A percentile compares a stretch with the other conserved stretches of the same genome.
Conservation (phyloP, 23 red algal genomes). For the Agarophyton chilense region DNA sequence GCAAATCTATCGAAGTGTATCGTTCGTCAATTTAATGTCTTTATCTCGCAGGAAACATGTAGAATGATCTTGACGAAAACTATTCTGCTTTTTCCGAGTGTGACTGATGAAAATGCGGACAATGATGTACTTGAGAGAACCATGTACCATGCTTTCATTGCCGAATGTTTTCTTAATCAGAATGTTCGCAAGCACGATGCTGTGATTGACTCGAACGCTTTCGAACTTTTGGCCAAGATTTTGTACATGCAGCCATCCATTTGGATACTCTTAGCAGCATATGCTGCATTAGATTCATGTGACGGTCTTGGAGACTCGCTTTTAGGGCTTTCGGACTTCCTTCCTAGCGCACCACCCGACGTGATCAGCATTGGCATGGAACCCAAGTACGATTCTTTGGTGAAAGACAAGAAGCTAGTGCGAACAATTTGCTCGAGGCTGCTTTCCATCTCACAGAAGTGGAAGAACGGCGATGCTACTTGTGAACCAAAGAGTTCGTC, state of each 20-base stretch:
- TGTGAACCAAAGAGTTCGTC: not conserved
- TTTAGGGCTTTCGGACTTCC: not conserved
- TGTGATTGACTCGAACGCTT: not conserved
- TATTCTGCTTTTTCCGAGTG: not conserved
- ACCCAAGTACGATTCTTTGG: not conserved
- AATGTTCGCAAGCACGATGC: not conserved
- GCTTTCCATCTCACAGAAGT: not conserved
- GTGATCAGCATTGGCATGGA: not conserved
- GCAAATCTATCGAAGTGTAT: not conserved
- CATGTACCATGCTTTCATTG: constrained; percentile 10
- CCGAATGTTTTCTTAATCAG: constrained; percentile 13
- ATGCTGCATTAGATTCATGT: not conserved
- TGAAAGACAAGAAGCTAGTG: not conserved
- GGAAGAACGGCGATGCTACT: not conserved
- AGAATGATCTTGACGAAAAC: not conserved
- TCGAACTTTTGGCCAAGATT: not conserved
- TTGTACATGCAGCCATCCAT: not conserved
- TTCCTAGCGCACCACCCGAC: not conserved
- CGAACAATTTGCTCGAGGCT: not conserved
- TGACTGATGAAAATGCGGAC: not conserved
- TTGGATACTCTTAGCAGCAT: not conserved
- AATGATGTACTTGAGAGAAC: not conserved
- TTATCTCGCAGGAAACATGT: not conserved
- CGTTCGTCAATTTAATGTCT: not conserved
- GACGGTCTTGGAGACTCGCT: not conserved